Percentiles rank a stretch among this genome's conserved stretches.
Evolutionary conservation across 257 asterid genomes (phyloP).

Genomic region (Gentiana dahurica): DNA sequence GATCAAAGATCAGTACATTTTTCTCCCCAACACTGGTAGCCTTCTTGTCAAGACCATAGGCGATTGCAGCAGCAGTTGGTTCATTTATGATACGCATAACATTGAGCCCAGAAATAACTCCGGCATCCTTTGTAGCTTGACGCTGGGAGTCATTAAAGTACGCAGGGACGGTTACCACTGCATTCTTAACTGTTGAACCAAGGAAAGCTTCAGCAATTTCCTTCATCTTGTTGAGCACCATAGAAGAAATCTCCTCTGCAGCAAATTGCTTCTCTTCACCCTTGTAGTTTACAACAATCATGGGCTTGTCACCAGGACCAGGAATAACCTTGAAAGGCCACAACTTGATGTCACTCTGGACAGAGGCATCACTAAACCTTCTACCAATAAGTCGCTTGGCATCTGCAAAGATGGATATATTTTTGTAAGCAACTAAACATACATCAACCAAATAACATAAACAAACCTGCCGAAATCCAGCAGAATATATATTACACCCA

Average conservation of each 20-base stretch:
- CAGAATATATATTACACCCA: no score
- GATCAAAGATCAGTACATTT: slow-evolving; percentile 27
- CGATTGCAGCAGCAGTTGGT: slow-evolving; percentile 31
- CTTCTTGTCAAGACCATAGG: slow-evolving; percentile 26
- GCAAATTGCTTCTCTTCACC: slow-evolving; percentile 17
- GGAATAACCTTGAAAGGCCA: slow-evolving; percentile 22
- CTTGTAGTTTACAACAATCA: slow-evolving; percentile 18
- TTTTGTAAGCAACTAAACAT: not conserved
- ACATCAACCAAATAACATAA: not conserved
- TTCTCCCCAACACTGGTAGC: slow-evolving; percentile 24
- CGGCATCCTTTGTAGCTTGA: slow-evolving; percentile 29
- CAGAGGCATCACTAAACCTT: slow-evolving; percentile 17
- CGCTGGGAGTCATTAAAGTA: slow-evolving; percentile 11
- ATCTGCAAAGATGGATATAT: slow-evolving; percentile 2
- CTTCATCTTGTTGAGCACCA: slow-evolving; percentile 18
- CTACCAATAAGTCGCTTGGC: slow-evolving; percentile 22
- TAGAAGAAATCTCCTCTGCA: slow-evolving; percentile 15
- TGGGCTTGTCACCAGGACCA: slow-evolving; percentile 19
- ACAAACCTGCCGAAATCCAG: no score
- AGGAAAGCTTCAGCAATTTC: slow-evolving; percentile 22
- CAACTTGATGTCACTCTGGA: slow-evolving; percentile 17
- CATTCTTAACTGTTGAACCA: slow-evolving; percentile 22
- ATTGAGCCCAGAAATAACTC: slow-evolving; percentile 29
- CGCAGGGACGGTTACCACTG: slow-evolving; percentile 18
- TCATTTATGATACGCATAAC: slow-evolving; percentile 26